Conservation (phyloP, 1,284 basidiomycete species). For the Coniophora puteana region DNA sequence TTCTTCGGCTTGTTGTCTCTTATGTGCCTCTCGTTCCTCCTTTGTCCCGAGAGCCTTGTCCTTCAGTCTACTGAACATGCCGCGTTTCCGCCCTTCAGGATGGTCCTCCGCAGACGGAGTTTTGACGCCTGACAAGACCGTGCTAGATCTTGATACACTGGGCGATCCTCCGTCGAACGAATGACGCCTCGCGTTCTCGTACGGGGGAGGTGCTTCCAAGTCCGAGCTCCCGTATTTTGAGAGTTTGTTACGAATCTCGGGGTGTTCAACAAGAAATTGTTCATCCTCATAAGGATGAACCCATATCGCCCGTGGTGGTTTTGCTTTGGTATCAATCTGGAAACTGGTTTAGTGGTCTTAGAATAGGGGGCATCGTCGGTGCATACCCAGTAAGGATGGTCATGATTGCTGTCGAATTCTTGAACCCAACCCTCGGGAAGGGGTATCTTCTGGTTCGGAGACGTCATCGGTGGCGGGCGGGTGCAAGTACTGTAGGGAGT, state of each 20-base stretch:
- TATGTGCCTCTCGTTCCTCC: slow-evolving; percentile 56
- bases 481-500: no score
- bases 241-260: slow-evolving; percentile 41
- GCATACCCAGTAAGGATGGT: slow-evolving; percentile 33
- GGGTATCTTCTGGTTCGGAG: slow-evolving; percentile 25
- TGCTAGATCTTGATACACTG: not conserved
- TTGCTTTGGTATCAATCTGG: slow-evolving; percentile 61
- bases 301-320: slow-evolving; percentile 69
- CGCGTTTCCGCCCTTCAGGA: slow-evolving; percentile 34
- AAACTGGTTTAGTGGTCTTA: not conserved
- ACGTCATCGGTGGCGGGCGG: no score
- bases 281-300: slow-evolving; percentile 68
- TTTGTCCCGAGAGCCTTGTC: slow-evolving; percentile 61
- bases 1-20: slow-evolving; percentile 33
- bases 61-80: slow-evolving; percentile 57
- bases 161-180: slow-evolving; percentile 21
- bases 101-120: slow-evolving; percentile 1
- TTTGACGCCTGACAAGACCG: not conserved
- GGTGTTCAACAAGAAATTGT: slow-evolving; percentile 53
- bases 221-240: slow-evolving; percentile 16
- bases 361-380: not conserved
- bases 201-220: slow-evolving; percentile 25
- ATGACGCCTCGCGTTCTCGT: slow-evolving; percentile 23
- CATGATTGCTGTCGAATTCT: slow-evolving; percentile 39
- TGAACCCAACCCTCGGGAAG: slow-evolving; percentile 64